Conservation (phyloP, 352 stramenopile species). For the Nothophytophthora sp. region DNA sequence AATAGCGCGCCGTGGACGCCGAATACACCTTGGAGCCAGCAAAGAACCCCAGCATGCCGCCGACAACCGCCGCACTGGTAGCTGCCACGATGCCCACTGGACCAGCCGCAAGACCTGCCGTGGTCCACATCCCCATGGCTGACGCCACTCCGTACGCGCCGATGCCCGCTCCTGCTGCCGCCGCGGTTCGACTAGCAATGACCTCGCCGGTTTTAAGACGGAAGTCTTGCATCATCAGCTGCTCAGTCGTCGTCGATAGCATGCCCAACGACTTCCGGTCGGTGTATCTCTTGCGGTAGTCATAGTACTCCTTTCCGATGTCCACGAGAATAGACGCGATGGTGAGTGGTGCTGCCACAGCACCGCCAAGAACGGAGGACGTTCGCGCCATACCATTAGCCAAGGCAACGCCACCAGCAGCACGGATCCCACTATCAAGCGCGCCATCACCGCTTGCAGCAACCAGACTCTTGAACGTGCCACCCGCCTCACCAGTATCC, state of each 20-base stretch:
- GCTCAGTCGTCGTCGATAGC: slow-evolving; percentile 71
- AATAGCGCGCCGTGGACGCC: slow-evolving; percentile 72
- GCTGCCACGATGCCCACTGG: slow-evolving; percentile 77
- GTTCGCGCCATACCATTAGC: slow-evolving; percentile 76
- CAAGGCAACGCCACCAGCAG: slow-evolving; percentile 70
- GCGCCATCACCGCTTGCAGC: slow-evolving; percentile 69
- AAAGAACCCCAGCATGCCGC: slow-evolving; percentile 83
- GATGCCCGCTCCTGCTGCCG: slow-evolving; percentile 72
- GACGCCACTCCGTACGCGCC: slow-evolving; percentile 77
- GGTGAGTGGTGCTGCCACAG: slow-evolving; percentile 71
- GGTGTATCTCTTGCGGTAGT: slow-evolving; percentile 79
- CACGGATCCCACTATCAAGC: slow-evolving; percentile 82
- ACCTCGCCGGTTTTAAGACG: slow-evolving; percentile 81
- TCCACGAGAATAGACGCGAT: slow-evolving; percentile 88
- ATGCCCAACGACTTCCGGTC: slow-evolving; percentile 69
- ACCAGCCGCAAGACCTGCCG: slow-evolving; percentile 69
- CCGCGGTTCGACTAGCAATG: slow-evolving; percentile 71
- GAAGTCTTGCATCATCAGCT: slow-evolving; percentile 85
- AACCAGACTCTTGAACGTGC: slow-evolving; percentile 52
- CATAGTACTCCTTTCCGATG: slow-evolving; percentile 85
- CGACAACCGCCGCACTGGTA: slow-evolving; percentile 78
- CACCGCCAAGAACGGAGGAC: slow-evolving; percentile 52
- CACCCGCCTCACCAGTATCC: slow-evolving; percentile 23
- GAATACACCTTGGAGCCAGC: slow-evolving; percentile 80
- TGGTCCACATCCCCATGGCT: slow-evolving; percentile 76